Percentiles rank a stretch among this genome's conserved stretches.
Conservation (phyloP, 2,329 filamentous ascomycete genomes). For the Fusarium armeniacum region DNA sequence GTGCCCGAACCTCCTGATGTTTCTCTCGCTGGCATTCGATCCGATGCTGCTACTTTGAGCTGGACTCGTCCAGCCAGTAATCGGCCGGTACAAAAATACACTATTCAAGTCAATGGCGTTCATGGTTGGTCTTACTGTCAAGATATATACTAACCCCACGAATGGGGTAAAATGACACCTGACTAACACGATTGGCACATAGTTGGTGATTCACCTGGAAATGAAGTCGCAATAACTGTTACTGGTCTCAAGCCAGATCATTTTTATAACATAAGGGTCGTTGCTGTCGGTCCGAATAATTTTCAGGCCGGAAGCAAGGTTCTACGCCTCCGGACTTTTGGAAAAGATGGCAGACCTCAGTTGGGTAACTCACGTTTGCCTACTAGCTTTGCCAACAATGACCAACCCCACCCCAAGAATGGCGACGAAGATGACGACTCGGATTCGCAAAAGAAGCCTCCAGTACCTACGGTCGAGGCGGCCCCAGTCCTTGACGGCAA, state of each 20-base stretch:
- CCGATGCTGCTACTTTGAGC: constrained; percentile 88
- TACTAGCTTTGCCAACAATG: constrained; percentile 68
- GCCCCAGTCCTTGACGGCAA: constrained; percentile 72
- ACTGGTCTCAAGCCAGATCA: constrained; percentile 87
- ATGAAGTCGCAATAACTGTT: constrained; percentile 79
- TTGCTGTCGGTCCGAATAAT: constrained; percentile 90
- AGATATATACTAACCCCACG: constrained; percentile 1
- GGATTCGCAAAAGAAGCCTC: constrained; percentile 63
- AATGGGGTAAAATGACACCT: constrained; percentile 6
- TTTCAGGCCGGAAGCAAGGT: constrained; percentile 92
- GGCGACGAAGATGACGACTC: constrained; percentile 61
- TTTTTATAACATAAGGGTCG: constrained; percentile 93
- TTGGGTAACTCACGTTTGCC: constrained; percentile 70
- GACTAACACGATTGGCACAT: constrained; percentile 34
- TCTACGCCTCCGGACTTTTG: constrained; percentile 84
- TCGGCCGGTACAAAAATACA: constrained; percentile 83
- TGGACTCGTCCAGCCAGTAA: constrained; percentile 82
- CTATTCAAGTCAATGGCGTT: constrained; percentile 93
- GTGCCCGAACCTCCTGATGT: constrained; percentile 92
- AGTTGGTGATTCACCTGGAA: constrained; percentile 83
- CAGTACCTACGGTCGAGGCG: constrained; percentile 72
- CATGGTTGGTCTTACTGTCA: constrained; percentile 72
- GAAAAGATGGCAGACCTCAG: constrained; percentile 73
- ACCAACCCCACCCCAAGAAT: constrained; percentile 58
- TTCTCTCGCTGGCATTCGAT: constrained; percentile 88